A percentile compares a stretch with the other conserved stretches of the same genome.
Conservation (phyloP, 1,284 basidiomycete genomes). For the Salmacisia buchloeana region DNA sequence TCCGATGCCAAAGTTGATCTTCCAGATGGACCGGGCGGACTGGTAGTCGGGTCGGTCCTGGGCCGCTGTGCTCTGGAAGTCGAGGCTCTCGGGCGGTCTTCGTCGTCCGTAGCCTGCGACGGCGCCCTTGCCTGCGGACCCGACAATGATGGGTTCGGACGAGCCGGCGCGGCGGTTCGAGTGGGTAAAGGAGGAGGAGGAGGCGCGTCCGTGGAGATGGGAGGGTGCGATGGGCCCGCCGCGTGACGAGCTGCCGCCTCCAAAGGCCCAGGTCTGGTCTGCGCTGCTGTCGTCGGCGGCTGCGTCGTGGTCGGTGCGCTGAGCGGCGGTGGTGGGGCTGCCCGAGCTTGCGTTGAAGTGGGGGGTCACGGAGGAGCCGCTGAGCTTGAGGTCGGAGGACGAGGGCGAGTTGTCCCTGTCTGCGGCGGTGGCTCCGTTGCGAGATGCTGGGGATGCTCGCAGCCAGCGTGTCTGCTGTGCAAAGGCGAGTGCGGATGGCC, state of each 20-base stretch:
- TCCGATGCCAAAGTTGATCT: slow-evolving; percentile 5
- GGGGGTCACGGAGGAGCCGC: background rate
- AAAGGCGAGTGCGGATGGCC: background rate
- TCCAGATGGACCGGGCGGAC: background rate
- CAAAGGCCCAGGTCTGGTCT: slow-evolving; percentile 8
- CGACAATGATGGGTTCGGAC: slow-evolving; percentile 6
- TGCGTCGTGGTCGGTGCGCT: no score
- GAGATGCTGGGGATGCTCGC: background rate
- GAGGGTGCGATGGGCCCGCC: slow-evolving; percentile 1
- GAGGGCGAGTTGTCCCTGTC: background rate
- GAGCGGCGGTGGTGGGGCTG: no score
- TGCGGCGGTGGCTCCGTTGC: background rate
- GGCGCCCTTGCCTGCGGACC: slow-evolving; percentile 13
- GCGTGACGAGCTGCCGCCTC: slow-evolving; percentile 8
- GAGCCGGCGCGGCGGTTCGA: background rate
- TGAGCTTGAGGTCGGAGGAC: background rate
- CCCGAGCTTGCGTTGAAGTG: background rate
- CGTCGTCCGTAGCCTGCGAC: slow-evolving; percentile 12
- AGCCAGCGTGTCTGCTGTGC: background rate
- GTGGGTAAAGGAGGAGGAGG: background rate
- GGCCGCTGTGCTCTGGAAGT: background rate
- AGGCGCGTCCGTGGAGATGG: background rate
- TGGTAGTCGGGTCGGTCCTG: background rate
- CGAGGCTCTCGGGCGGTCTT: background rate
- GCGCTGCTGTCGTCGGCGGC: no score